These are phyloP conservation scores for Ailanthus altissimus DNA, from an alignment of 345 rosid genomes.

Conservation along the genomic window DNA sequence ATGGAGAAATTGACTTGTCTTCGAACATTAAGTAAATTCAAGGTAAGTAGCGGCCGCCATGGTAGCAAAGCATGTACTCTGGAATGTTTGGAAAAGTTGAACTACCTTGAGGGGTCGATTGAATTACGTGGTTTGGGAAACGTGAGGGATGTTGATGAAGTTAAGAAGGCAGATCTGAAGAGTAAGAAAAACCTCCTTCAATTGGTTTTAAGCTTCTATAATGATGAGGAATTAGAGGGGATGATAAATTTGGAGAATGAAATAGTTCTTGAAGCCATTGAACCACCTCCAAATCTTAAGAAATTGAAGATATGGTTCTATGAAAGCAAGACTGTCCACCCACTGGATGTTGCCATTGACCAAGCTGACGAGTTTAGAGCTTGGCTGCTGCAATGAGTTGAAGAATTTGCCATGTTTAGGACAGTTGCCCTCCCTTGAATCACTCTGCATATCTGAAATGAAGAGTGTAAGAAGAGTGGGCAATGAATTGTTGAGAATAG, in stretches of 20 bases:
- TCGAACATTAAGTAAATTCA: background rate
- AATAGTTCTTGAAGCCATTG: constrained; percentile 19
- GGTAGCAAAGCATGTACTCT: background rate
- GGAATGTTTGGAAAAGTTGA: constrained; percentile 7
- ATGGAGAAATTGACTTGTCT: background rate
- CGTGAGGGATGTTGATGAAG: constrained; percentile 15
- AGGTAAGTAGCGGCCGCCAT: background rate
- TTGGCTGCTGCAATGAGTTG: background rate
- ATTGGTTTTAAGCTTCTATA: constrained; percentile 6
- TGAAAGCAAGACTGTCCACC: background rate
- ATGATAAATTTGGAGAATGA: background rate
- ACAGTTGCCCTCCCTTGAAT: constrained; percentile 23
- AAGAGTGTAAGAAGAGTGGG: background rate
- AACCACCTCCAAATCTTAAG: constrained; percentile 14
- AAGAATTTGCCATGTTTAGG: constrained; percentile 20
- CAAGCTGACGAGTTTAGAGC: constrained; percentile 1
- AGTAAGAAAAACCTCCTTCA: background rate
- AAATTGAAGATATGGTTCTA: background rate
- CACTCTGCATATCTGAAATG: constrained; percentile 8
- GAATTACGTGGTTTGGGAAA: background rate
- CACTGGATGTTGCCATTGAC: constrained; percentile 12
- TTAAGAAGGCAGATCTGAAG: background rate
- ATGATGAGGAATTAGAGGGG: background rate
- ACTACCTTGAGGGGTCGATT: constrained; percentile 1
- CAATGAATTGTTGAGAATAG: background rate